Base-by-base conservation (phyloP, 2,329 filamentous ascomycete species). In the Coleophoma crateriformis region DNA sequence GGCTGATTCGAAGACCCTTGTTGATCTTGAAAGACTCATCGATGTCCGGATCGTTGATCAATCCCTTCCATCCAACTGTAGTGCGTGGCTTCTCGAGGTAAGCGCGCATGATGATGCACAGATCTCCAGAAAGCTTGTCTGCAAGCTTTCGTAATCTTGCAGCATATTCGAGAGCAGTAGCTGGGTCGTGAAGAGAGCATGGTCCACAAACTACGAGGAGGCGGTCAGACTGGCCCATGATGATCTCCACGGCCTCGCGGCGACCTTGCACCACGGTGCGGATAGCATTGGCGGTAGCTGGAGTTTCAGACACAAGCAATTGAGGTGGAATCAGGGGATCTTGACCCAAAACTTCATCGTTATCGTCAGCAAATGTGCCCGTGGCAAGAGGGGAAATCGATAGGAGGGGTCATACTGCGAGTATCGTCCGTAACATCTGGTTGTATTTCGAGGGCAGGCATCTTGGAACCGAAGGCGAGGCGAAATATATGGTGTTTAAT, bases 71-170 rank as follows among this genome's bases (percentile, higher is more conserved):
- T 67, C 94, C 94, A 45, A 99, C 91, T 0, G 94, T 99, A 45
- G 94, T 99, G 54, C 94, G 86, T 39, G 94, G 94, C 79, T 99
- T 99, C 78, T 99, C 94, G 46, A 99, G 86, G 80, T 99, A 99
- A 66, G 91, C 90, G 62, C 94, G 89, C 94, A 99, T 99, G 64
- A 99, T 85, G 68, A 99, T 88, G 68, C 85, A 85, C 43, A 99
- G 79, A 67, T 97, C 91, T 61, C 83, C 77, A 54, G 84, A 82
- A 54, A 96, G 84, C 76, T 87, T 89, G 57, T 87, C 81, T 52
- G 90, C 82, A 44, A 96, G 75, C 47, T 77, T 72, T 72, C 90
- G 87, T 45, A 99, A 81, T 50, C 85, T 82, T 54, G 78, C 73
- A 67, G 87, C 89, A 77, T 99, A 99, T 70, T 96, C 90, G 61